A percentile compares a stretch with the other conserved stretches of the same genome.
These are phyloP conservation scores for Serendipita sp. DNA, from an alignment of 768 basidiomycete genomes.

Conservation along the genomic window DNA sequence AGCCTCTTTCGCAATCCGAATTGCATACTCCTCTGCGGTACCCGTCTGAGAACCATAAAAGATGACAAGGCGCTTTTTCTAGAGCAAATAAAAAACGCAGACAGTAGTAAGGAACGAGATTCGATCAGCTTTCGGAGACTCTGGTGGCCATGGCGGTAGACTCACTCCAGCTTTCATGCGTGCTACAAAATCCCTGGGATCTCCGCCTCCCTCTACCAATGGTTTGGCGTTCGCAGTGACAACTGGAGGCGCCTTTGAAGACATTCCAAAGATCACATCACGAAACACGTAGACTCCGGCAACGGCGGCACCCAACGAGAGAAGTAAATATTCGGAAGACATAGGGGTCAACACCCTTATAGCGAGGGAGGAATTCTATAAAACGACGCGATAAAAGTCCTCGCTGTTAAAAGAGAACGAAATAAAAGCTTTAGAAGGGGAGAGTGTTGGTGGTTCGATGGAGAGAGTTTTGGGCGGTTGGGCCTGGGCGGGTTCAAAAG, in stretches of 20 bases:
- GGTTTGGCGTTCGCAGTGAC: conserved; percentile 25
- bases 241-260: conserved; percentile 39
- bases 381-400: neutral
- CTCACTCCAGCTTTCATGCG: conserved; percentile 90
- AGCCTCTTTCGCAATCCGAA: conserved; percentile 93
- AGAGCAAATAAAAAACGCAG: conserved; percentile 10
- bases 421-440: neutral
- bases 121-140: conserved; percentile 5
- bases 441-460: too few relatives aligned
- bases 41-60: conserved; percentile 99
- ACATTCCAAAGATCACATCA: conserved; percentile 57
- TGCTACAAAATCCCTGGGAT: conserved; percentile 85
- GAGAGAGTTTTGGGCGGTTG: too few relatives aligned
- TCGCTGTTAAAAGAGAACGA: neutral
- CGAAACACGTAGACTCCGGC: conserved; percentile 72
- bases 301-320: conserved; percentile 57
- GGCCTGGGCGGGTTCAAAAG: too few relatives aligned
- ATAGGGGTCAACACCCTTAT: neutral
- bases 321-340: conserved; percentile 50
- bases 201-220: conserved; percentile 49
- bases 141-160: conserved; percentile 11
- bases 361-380: neutral
- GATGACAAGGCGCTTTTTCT: conserved; percentile 96
- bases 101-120: conserved; percentile 10
- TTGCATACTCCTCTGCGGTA: conserved; percentile 96